phyloP scores from a whole-genome alignment of 345 rosid genomes.

The Eucalyptus pauciflora region DNA sequence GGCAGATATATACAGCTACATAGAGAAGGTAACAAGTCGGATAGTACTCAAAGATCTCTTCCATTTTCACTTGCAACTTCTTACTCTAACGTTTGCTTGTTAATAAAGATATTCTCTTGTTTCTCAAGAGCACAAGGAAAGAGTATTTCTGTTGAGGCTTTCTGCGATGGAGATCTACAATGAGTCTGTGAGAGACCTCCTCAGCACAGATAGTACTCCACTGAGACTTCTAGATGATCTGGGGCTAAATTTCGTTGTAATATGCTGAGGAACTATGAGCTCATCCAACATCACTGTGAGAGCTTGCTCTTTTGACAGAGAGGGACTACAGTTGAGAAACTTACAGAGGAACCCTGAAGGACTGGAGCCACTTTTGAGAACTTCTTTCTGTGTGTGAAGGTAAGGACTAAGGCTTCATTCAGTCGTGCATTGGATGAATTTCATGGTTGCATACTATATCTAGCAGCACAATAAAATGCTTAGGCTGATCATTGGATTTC shows the following conservation, averaged over 20 bases:
- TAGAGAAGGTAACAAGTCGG: too few relatives aligned
- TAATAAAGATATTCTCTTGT: too few relatives aligned
- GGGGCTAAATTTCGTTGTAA: conserved; percentile 29
- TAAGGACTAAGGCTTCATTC: neutral
- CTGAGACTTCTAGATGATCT: conserved; percentile 92
- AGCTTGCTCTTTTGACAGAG: conserved; percentile 32
- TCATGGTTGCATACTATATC: neutral
- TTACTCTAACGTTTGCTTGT: too few relatives aligned
- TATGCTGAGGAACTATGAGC: neutral
- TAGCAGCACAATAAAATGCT: neutral
- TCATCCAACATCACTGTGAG: neutral
- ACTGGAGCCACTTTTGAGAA: too few relatives aligned
- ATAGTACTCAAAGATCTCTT: too few relatives aligned
- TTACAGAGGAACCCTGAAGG: conserved; percentile 53
- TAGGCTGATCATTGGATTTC: neutral
- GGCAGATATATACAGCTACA: too few relatives aligned
- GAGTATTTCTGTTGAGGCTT: too few relatives aligned
- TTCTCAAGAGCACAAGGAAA: too few relatives aligned
- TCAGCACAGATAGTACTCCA: conserved; percentile 36
- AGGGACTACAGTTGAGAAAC: conserved; percentile 87
- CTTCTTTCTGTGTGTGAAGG: conserved; percentile 45
- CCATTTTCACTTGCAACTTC: too few relatives aligned
- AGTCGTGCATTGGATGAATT: neutral
- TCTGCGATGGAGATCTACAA: too few relatives aligned
- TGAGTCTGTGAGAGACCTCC: too few relatives aligned